Evolutionary conservation across 129 eudicot species (phyloP), one percentile per base, ranked within the genome.

Genomic region (Logfia minima): DNA sequence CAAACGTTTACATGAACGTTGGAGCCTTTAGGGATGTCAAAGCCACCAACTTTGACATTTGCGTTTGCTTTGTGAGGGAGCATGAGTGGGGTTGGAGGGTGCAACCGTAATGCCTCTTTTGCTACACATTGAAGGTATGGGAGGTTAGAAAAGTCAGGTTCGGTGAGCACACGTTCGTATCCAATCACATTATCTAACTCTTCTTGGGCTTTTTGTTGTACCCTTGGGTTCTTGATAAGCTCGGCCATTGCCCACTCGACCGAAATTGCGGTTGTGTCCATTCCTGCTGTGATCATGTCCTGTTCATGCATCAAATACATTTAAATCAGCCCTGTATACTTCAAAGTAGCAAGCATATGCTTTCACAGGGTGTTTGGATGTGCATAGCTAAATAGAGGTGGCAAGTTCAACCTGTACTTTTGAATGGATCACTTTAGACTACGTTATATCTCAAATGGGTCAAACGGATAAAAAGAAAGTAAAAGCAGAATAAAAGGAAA

Each of bases 201-300:
- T 35, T 88, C 87, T 78, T 91, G 97, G 28, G 90, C 94, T 79
- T 91, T 91, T 58, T 87, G 82, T 62, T 85, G 90, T 43, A 87
- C 92, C 71, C 89, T 86, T 9, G 95, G 97, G 70, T 91, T 86
- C 85, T 86, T 84, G 70, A 91, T 73, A 51, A 91, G 71, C 85
- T 91, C 97, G 0, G 97, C 97, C 97, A 91, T 83, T 17, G 92
- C 97, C 97, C 97, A 91, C 64, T 91, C 94, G 16, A 87, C 95
- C 2, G 88, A 65, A 31, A 89, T 87, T 3, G 92, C 86, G 1
- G 90, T 80, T 28, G 95, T 89, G 83, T 91, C 97, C 92, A 87
- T 91, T 66, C 94, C 94, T 0, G 95, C 92, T 0, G 91, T 87
- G 56, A 91, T 88, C 94, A 91, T 91, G 88, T 91, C 97, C 97